phyloP scores from a whole-genome alignment of 768 basidiomycete genomes.

The Psilocybe sp. region DNA sequence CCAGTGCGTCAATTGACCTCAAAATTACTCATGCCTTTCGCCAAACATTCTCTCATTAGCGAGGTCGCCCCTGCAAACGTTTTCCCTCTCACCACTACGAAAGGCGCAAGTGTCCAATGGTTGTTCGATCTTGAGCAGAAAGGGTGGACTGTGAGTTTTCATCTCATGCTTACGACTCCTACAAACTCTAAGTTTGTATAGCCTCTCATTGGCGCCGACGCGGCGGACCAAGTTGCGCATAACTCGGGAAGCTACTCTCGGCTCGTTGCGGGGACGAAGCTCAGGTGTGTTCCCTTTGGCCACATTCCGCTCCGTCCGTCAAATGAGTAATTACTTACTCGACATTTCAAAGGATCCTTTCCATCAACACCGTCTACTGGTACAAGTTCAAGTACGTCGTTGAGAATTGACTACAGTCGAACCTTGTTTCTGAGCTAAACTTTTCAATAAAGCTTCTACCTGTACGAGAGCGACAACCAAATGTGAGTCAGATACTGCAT shows the following conservation, averaged over 20 bases:
- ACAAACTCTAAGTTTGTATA: slow-evolving; percentile 12
- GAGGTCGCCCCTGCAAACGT: slow-evolving; percentile 54
- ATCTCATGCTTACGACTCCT: neutral
- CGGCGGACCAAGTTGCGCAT: slow-evolving; percentile 38
- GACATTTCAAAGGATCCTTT: slow-evolving; percentile 41
- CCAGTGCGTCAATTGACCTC: slow-evolving; percentile 38
- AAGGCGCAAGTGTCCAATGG: slow-evolving; percentile 40
- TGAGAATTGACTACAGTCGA: neutral
- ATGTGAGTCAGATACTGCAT: slow-evolving; percentile 24
- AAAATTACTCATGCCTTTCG: neutral
- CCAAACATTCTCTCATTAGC: slow-evolving; percentile 25
- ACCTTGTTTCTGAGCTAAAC: no score
- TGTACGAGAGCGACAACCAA: slow-evolving; percentile 47
- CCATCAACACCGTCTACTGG: slow-evolving; percentile 57
- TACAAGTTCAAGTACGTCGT: slow-evolving; percentile 49
- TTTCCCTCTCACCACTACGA: slow-evolving; percentile 46
- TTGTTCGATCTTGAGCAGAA: slow-evolving; percentile 46
- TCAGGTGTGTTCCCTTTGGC: slow-evolving; percentile 44
- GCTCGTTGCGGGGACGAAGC: slow-evolving; percentile 42
- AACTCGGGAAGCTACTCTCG: slow-evolving; percentile 51
- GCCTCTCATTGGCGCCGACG: slow-evolving; percentile 43
- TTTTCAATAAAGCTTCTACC: slow-evolving; percentile 43
- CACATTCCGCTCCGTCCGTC: neutral
- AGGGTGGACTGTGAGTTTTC: slow-evolving; percentile 42
- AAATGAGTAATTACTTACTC: neutral